Percentiles rank a stretch among this genome's conserved stretches.
phyloP scores from a whole-genome alignment of 1,284 basidiomycete species.

The Melanopsichium pennsylvanicum region DNA sequence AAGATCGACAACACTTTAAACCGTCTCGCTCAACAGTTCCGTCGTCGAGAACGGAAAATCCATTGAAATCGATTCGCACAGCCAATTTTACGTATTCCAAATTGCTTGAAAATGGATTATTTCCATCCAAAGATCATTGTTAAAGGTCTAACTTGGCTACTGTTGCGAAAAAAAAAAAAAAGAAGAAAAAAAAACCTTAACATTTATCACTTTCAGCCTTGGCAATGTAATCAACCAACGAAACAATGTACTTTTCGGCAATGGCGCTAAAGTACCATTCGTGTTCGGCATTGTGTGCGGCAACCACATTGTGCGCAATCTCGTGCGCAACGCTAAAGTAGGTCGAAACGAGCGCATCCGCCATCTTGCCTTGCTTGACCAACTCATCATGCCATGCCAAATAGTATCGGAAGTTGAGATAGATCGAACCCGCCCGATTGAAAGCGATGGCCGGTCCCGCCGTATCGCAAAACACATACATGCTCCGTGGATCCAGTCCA shows the following conservation, averaged over 20 bases:
- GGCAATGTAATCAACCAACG: slow-evolving; percentile 58
- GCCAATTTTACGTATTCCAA: no score
- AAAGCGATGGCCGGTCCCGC: slow-evolving; percentile 87
- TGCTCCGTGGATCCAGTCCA: slow-evolving; percentile 70
- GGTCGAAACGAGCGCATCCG: slow-evolving; percentile 82
- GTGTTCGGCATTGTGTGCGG: slow-evolving; percentile 74
- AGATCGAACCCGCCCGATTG: slow-evolving; percentile 87
- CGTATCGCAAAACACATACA: slow-evolving; percentile 88
- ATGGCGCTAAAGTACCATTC: slow-evolving; percentile 94
- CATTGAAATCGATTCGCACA: no score
- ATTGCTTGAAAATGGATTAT: no score
- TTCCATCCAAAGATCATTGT: no score
- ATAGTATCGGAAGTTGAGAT: slow-evolving; percentile 84
- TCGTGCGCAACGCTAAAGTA: slow-evolving; percentile 93
- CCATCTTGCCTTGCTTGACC: slow-evolving; percentile 72
- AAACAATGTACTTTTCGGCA: slow-evolving; percentile 73
- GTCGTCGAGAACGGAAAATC: no score
- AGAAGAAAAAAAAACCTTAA: no score
- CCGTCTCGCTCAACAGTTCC: no score
- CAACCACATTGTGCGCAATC: slow-evolving; percentile 78
- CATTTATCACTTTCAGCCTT: no score
- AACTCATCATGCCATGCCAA: slow-evolving; percentile 84
- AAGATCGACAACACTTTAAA: no score
- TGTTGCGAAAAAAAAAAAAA: no score
- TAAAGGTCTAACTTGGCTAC: no score